Evolutionary conservation across 148 eudicot genomes (phyloP), one percentile per base, ranked within the genome.

Genomic region (Rhododendron molle): DNA sequence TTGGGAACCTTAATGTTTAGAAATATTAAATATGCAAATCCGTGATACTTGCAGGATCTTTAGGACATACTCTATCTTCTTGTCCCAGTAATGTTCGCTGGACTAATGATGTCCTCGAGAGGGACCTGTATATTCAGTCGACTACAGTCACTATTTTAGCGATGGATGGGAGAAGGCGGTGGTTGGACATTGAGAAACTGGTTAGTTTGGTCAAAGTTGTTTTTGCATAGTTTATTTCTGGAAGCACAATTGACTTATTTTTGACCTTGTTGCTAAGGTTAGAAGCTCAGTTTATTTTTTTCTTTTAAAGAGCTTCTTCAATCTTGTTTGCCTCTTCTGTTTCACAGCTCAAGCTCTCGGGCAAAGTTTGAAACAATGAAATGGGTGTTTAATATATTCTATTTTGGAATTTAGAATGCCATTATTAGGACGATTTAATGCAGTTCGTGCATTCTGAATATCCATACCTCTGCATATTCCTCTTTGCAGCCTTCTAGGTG

Each of bases 151-250:
- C 98, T 84, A 91, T 95, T 85, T 88, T 94, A 88, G 98, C 98
- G 58, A 95, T 95, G 99, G 99, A 97, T 89, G 99, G 98, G 20
- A 92, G 95, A 86, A 92, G 98, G 86, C 93, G 99, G 83, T 97
- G 99, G 99, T 87, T 97, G 91, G 98, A 97, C 92, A 93, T 97
- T 85, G 90, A 92, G 76, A 95, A 94, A 92, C 92, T 94, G 96
- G 99, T 97, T 86, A 94, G 98, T 87, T 82, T 90, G 73, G 81
- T 84, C 18, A 44, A 85, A 76, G 50, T 85, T 71, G 58, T 65
- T 84, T 4, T 65, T 83, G 3, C 60, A 14, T 74, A 3, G 78
- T 65, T 74, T 54, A 28, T 58, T 43, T 26, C 30, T 46, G 11
- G 8, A 60, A 54, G 16, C 21, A 52, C 44, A 72, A 9, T 34